Percentiles rank a stretch among this genome's conserved stretches.
Evolutionary conservation across 163 green algal species (phyloP).

Genomic region (Prototheca wickerhamii): DNA sequence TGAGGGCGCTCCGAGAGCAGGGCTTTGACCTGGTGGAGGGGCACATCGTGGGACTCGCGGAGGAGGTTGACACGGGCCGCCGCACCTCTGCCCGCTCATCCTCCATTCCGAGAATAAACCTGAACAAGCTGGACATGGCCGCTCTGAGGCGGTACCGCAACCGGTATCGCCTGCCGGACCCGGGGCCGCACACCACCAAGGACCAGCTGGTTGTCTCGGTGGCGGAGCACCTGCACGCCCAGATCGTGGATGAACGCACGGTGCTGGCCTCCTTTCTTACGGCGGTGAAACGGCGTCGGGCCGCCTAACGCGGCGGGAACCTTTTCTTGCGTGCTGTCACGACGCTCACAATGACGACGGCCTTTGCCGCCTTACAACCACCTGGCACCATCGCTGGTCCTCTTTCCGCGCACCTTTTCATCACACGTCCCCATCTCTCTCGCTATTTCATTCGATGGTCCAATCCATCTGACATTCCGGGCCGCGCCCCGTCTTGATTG

Average conservation of each 20-base stretch:
- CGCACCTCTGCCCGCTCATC: not conserved
- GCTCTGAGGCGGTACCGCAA: constrained; percentile 37
- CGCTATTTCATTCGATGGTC: not conserved
- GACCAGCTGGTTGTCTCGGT: constrained; percentile 18
- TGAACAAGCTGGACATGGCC: constrained; percentile 40
- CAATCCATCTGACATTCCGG: no score
- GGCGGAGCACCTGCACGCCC: constrained; percentile 12
- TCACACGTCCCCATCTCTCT: not conserved
- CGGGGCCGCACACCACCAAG: not conserved
- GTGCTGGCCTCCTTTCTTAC: constrained; percentile 20
- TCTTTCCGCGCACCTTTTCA: no score
- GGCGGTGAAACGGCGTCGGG: constrained; percentile 10
- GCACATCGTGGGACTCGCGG: no score
- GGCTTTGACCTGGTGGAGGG: no score
- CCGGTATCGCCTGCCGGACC: constrained; percentile 31
- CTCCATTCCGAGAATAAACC: constrained; percentile 26
- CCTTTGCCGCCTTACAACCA: not conserved
- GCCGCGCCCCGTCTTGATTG: no score
- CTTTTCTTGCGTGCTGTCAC: not conserved
- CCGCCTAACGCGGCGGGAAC: not conserved
- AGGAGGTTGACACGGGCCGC: no score
- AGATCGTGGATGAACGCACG: constrained; percentile 17
- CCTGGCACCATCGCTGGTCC: not conserved
- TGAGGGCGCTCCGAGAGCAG: not conserved
- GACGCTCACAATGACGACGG: not conserved